Evolutionary conservation across 2,329 filamentous ascomycete species (phyloP).

Genomic region (Sporothrix sp.): DNA sequence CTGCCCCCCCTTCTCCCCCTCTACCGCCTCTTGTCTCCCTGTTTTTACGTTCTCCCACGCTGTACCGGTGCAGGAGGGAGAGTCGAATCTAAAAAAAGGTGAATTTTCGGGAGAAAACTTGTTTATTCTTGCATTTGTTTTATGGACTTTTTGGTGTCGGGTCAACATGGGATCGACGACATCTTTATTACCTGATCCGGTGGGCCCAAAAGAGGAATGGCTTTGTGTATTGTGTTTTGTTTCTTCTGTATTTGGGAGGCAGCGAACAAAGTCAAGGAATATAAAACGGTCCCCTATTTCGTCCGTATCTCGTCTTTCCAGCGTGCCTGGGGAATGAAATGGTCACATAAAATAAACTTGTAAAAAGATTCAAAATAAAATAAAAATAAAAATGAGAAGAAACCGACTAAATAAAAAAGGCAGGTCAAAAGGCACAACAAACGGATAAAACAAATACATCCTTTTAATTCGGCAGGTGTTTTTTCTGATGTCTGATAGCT

Average conservation of each 20-base stretch:
- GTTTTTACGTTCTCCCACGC: not conserved
- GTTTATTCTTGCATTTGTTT: not conserved
- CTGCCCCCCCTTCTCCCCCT: not conserved
- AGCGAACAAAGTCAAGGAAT: not conserved
- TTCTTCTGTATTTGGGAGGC: not conserved
- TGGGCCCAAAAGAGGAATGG: not conserved
- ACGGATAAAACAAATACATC: not conserved
- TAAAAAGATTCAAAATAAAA: not conserved
- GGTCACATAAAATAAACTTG: not conserved
- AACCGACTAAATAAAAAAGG: too few species aligned
- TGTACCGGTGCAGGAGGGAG: not conserved
- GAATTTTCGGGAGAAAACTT: too few species aligned
- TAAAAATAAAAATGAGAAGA: not conserved
- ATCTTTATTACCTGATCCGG: not conserved
- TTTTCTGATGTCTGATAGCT: too few species aligned
- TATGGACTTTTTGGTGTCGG: not conserved
- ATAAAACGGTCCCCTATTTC: not conserved
- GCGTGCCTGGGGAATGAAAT: not conserved
- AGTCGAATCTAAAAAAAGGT: not conserved
- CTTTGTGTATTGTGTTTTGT: slow-evolving; percentile 4
- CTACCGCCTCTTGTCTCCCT: not conserved
- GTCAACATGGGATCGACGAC: not conserved
- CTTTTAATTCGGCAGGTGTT: too few species aligned
- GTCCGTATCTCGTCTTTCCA: not conserved
- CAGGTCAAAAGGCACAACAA: too few species aligned